phyloP scores from a whole-genome alignment of 2,329 filamentous ascomycete species.

The Trichoderma pleuroti region DNA sequence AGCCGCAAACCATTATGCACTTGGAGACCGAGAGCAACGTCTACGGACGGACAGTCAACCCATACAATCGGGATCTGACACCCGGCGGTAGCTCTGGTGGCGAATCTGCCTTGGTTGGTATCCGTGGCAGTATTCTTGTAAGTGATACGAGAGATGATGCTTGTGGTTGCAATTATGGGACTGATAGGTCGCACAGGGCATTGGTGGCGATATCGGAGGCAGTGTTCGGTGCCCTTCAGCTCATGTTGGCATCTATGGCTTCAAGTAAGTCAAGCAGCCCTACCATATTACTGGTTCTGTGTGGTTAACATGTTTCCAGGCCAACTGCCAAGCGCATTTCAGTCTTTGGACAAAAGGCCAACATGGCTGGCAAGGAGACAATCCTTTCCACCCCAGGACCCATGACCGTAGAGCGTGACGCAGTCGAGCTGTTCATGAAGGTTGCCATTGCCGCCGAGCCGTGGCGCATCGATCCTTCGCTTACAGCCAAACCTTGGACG shows the following conservation, averaged over 20 bases:
- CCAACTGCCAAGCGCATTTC: conserved; percentile 32
- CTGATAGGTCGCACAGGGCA: conserved; percentile 20
- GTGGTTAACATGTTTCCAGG: neutral
- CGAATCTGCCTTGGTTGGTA: conserved; percentile 39
- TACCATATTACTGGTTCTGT: neutral
- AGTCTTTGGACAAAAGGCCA: conserved; percentile 25
- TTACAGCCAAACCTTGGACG: conserved; percentile 35
- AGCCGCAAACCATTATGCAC: conserved; percentile 56
- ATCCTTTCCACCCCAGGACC: conserved; percentile 33
- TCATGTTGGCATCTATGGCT: conserved; percentile 25
- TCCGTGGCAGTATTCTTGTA: conserved; percentile 40
- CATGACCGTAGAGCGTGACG: conserved; percentile 34
- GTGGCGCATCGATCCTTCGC: conserved; percentile 34
- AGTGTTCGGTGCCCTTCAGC: conserved; percentile 38
- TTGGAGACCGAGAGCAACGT: conserved; percentile 62
- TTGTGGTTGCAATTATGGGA: neutral
- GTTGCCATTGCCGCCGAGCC: conserved; percentile 30
- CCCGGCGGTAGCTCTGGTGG: conserved; percentile 65
- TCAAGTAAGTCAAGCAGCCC: neutral
- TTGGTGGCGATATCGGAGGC: conserved; percentile 43
- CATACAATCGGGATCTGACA: conserved; percentile 56
- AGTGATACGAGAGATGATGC: conserved; percentile 21
- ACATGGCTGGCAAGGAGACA: conserved; percentile 36
- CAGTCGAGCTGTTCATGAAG: conserved; percentile 37
- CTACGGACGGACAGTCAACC: conserved; percentile 61